Base-by-base conservation (phyloP, 2,329 filamentous ascomycete genomes). In the Diaporthe sp. region DNA sequence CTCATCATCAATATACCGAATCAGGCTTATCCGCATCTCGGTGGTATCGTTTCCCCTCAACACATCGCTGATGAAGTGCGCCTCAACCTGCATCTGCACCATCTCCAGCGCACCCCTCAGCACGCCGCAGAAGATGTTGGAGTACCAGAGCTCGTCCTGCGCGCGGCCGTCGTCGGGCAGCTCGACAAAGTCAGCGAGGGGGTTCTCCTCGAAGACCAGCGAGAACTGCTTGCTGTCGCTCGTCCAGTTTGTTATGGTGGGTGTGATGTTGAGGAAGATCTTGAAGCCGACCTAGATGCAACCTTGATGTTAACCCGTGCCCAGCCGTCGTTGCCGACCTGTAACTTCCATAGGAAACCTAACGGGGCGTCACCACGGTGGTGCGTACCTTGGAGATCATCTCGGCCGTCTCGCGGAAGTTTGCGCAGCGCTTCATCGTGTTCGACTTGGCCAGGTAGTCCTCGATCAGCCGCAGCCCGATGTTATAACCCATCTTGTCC, bases 1-100 rank as follows among this genome's bases (percentile, higher is more conserved):
- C 86, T 99, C 97, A 82, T 99, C 97, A 82, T 99, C 97, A 80
- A 99, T 98, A 83, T 98, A 98, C 80, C 96, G 91, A 81, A 98
- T 91, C 80, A 99, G 86, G 39, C 95, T 95, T 81, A 99, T 93
- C 81, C 96, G 91, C 94, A 99, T 98, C 88, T 99, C 97, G 1
- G 97, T 99, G 25, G 94, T 96, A 83, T 99, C 97, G 81, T 98
- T 96, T 4, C 97, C 97, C 74, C 95, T 92, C 76, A 99, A 88
- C 44, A 98, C 90, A 84, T 99, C 97, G 83, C 95, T 98, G 81
- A 98, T 94, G 83, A 98, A 99, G 82, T 98, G 96, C 63, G 95
- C 95, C 83, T 99, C 96, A 5, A 98, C 95, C 85, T 98, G 97
- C 95, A 98, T 98, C 90, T 98, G 96, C 82, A 98, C 96, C 97